These are phyloP conservation scores for Nicotiana tomentosiformis DNA, from an alignment of 257 asterid genomes.

Conservation along the genomic window DNA sequence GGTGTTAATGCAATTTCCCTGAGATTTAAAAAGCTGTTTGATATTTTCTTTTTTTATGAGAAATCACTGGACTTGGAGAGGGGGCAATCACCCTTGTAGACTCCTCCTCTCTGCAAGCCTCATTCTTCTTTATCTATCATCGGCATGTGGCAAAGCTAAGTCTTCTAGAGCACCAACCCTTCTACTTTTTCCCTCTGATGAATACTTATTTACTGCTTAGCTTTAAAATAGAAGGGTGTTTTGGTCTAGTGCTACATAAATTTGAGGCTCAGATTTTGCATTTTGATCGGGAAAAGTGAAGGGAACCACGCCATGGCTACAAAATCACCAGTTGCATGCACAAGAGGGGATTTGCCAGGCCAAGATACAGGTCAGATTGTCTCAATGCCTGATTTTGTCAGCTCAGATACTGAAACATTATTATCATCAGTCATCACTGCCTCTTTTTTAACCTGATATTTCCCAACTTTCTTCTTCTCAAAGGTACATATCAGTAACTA, in stretches of 20 bases:
- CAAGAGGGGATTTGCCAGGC: neutral
- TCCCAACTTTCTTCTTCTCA: neutral
- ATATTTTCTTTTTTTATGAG: neutral
- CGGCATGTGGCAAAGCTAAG: neutral
- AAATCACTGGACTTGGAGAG: too few relatives aligned
- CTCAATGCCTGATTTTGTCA: neutral
- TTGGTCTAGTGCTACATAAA: neutral
- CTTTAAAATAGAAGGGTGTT: neutral
- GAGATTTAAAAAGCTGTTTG: neutral
- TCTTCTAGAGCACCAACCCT: neutral
- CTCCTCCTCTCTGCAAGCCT: neutral
- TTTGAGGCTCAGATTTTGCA: neutral
- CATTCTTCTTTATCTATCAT: neutral
- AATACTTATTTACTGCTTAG: neutral
- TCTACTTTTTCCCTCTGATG: neutral
- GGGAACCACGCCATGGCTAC: constrained; percentile 16
- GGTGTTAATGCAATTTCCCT: neutral
- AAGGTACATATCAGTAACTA: neutral
- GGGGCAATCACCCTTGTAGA: too few relatives aligned
- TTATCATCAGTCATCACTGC: neutral
- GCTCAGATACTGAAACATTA: neutral
- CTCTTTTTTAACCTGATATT: neutral
- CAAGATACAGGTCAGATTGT: neutral
- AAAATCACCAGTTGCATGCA: neutral
- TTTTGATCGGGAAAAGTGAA: neutral